These are phyloP conservation scores for Ruellia speciosa DNA, from an alignment of 305 asterid species.

Conservation along the genomic window DNA sequence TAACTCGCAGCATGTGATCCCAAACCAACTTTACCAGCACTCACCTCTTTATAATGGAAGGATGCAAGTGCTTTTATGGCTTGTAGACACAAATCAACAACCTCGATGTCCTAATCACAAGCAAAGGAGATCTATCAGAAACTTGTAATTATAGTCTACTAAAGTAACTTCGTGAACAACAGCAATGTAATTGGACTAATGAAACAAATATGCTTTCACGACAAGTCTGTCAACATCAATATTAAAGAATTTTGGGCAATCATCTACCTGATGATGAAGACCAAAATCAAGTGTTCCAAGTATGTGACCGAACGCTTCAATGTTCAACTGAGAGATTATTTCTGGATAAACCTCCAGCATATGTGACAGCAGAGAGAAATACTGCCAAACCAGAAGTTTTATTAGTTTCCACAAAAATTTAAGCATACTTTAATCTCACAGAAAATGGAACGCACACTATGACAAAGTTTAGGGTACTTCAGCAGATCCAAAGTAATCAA, in stretches of 20 bases:
- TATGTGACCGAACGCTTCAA: conserved; percentile 64
- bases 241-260: not conserved
- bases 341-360: conserved; percentile 96
- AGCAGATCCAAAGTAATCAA: conserved; percentile 72
- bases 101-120: conserved; percentile 59
- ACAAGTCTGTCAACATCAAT: not conserved
- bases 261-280: conserved; percentile 73
- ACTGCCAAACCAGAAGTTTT: conserved; percentile 37
- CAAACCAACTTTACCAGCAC: conserved; percentile 72
- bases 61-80: conserved; percentile 84
- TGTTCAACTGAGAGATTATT: conserved; percentile 50
- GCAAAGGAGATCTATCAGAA: conserved; percentile 9
- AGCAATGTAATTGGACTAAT: too few species aligned
- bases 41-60: conserved; percentile 72
- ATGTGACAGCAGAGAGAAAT: conserved; percentile 79
- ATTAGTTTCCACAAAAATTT: conserved; percentile 24
- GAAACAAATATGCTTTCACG: not conserved
- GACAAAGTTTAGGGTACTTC: conserved; percentile 89
- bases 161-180: conserved; percentile 10
- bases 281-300: conserved; percentile 77
- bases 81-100: conserved; percentile 67
- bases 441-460: conserved; percentile 49
- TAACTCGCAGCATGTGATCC: conserved; percentile 68
- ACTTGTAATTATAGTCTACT: conserved; percentile 5
- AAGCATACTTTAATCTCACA: conserved; percentile 6